These are phyloP conservation scores for Ophiocytium majus DNA, from an alignment of 352 stramenopile genomes.

Conservation along the genomic window DNA sequence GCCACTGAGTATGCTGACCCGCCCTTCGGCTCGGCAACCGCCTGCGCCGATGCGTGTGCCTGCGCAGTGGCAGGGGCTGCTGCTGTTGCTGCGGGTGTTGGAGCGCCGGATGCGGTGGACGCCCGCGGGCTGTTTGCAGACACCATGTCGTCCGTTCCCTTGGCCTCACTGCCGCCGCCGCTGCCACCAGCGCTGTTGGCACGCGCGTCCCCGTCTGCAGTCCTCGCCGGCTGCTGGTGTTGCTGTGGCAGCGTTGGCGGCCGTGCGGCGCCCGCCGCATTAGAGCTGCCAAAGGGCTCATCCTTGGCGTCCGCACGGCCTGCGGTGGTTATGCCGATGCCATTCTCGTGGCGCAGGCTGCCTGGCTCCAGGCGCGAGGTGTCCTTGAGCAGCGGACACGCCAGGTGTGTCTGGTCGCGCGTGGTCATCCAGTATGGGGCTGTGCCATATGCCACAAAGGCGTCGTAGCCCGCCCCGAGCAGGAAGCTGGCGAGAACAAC, in stretches of 20 bases:
- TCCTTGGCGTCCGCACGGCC: slow-evolving; percentile 21
- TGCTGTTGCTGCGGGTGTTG: background rate
- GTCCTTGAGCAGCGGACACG: slow-evolving; percentile 60
- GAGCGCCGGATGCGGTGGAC: background rate
- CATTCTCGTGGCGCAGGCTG: slow-evolving; percentile 39
- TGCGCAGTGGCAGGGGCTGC: background rate
- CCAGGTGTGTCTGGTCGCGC: slow-evolving; percentile 77
- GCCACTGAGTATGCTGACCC: background rate
- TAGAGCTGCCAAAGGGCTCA: background rate
- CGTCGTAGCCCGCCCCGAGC: slow-evolving; percentile 86
- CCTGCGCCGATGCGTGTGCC: background rate
- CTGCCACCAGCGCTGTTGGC: too few relatives aligned
- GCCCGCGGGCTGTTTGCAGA: too few relatives aligned
- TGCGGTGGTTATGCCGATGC: slow-evolving; percentile 34
- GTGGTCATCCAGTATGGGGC: slow-evolving; percentile 68
- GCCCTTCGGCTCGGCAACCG: too few relatives aligned
- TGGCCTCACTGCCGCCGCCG: background rate
- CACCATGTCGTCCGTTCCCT: background rate
- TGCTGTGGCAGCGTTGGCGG: too few relatives aligned
- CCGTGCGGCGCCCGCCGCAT: too few relatives aligned
- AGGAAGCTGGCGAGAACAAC: slow-evolving; percentile 82
- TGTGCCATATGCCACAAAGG: slow-evolving; percentile 83
- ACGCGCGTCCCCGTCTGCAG: too few relatives aligned
- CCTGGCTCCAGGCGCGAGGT: slow-evolving; percentile 20
- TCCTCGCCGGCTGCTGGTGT: too few relatives aligned